Conservation (phyloP, 208 protist genomes). For the Borovskyia barvae region DNA sequence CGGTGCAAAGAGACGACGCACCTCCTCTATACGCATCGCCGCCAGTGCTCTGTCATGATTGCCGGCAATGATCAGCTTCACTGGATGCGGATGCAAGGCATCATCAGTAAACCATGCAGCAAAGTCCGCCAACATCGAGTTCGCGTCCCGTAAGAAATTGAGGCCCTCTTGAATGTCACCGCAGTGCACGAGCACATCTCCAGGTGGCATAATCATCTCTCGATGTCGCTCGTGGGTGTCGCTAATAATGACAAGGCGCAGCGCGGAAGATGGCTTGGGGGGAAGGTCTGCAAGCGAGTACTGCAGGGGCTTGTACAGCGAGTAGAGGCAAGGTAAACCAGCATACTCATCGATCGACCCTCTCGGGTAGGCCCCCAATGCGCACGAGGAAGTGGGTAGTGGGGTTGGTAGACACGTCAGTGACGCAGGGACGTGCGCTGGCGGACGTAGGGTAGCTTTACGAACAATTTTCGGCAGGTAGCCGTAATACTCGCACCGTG, state of each 20-base stretch:
- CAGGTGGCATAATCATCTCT: constrained; percentile 43
- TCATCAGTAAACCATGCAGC: constrained; percentile 49
- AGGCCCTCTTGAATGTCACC: constrained; percentile 64
- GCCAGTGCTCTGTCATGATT: constrained; percentile 74
- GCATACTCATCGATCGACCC: not conserved
- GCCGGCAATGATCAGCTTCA: constrained; percentile 85
- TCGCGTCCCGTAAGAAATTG: constrained; percentile 9
- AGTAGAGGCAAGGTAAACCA: constrained; percentile 9
- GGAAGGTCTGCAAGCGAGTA: constrained; percentile 18
- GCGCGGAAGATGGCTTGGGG: constrained; percentile 18
- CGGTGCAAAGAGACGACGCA: constrained; percentile 35
- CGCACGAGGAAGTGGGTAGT: not conserved
- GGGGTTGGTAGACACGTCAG: not conserved
- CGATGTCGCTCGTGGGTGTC: constrained; percentile 69
- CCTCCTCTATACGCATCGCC: constrained; percentile 17
- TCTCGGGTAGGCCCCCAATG: not conserved
- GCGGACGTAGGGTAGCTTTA: constrained; percentile 1
- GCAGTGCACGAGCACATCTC: constrained; percentile 69
- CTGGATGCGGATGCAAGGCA: constrained; percentile 55
- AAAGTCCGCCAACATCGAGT: constrained; percentile 46
- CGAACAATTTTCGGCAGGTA: constrained; percentile 26
- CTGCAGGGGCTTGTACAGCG: constrained; percentile 15
- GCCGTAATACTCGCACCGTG: constrained; percentile 47
- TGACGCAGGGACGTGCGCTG: not conserved
- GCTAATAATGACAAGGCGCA: constrained; percentile 69